phyloP scores from a whole-genome alignment of 768 basidiomycete genomes.

The Sarcodon aspratus region DNA sequence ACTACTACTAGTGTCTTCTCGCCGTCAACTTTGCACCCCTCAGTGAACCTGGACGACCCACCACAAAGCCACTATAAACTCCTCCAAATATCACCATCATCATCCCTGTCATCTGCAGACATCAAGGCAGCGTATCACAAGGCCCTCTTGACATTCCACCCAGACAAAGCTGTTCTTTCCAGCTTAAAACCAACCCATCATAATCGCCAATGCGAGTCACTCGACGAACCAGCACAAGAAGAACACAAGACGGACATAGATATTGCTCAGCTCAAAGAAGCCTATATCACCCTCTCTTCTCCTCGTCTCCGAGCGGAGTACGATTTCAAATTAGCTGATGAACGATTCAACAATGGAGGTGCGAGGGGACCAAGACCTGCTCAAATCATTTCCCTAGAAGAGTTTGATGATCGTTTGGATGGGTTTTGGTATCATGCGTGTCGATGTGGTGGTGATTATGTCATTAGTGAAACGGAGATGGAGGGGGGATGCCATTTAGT shows the following conservation, averaged over 20 bases:
- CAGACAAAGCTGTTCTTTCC: constrained; percentile 43
- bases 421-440: constrained; percentile 48
- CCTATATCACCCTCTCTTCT: constrained; percentile 51
- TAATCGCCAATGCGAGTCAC: neutral
- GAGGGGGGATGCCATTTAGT: constrained; percentile 65
- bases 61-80: constrained; percentile 44
- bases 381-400: constrained; percentile 68
- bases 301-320: constrained; percentile 36
- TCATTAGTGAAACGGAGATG: constrained; percentile 44
- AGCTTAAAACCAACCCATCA: neutral
- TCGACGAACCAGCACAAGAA: neutral
- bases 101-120: constrained; percentile 27
- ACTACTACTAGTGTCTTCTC: no score
- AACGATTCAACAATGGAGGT: neutral
- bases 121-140: constrained; percentile 66
- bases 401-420: constrained; percentile 34
- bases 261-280: constrained; percentile 53
- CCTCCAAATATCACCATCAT: constrained; percentile 39
- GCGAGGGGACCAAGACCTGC: constrained; percentile 49
- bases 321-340: constrained; percentile 20
- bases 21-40: no score
- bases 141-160: constrained; percentile 52
- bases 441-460: constrained; percentile 64
- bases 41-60: no score
- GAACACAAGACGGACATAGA: constrained; percentile 18